Conservation (phyloP, 2,329 filamentous ascomycete genomes). For the Trichoderma oligosporum region DNA sequence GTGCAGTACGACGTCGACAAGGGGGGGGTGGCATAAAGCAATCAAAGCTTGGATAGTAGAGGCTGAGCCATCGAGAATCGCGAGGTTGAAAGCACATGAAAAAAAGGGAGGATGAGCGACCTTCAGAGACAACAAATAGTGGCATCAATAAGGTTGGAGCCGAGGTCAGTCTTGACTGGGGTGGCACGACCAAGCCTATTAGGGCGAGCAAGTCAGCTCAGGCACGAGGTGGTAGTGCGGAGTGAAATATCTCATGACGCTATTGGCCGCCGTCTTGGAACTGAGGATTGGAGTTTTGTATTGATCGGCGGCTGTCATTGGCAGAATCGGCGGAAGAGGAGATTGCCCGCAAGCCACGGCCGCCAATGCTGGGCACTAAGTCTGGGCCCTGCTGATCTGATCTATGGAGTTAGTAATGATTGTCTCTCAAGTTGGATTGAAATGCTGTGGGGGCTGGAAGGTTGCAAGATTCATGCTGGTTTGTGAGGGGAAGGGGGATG, state of each 20-base stretch:
- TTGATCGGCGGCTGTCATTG: background rate
- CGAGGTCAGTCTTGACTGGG: constrained; percentile 1
- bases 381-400: constrained; percentile 9
- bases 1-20: constrained; percentile 4
- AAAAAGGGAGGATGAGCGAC: background rate
- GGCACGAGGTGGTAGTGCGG: constrained; percentile 9
- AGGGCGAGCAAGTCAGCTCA: constrained; percentile 2
- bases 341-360: background rate
- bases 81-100: constrained; percentile 7
- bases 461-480: no score
- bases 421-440: background rate
- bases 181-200: background rate
- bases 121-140: background rate
- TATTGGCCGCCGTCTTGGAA: background rate
- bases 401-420: background rate
- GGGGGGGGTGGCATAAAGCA: background rate
- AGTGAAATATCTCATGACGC: background rate
- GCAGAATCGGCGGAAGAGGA: background rate
- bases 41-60: background rate
- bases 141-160: constrained; percentile 1
- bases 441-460: no score
- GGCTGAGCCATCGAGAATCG: background rate
- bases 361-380: background rate
- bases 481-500: no score
- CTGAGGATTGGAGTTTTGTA: background rate